Conservation (phyloP, 495 filamentous ascomycete species). For the Pseudevernia furfuracea region DNA sequence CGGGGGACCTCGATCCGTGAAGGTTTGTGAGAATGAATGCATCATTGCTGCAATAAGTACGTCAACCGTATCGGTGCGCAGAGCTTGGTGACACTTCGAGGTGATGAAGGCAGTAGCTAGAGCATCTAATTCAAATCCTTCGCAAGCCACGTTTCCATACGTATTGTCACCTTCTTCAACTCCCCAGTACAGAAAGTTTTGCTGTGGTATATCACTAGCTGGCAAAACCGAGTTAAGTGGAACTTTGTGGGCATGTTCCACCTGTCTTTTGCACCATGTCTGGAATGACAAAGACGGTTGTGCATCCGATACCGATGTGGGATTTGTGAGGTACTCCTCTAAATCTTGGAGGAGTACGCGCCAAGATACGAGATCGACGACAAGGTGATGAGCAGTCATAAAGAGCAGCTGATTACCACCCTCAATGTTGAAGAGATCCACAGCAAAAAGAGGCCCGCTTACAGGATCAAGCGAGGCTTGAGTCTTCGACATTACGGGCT, state of each 20-base stretch:
- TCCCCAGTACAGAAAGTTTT: conserved; percentile 45
- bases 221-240: conserved; percentile 29
- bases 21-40: conserved; percentile 42
- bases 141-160: conserved; percentile 43
- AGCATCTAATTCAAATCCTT: conserved; percentile 40
- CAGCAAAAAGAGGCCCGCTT: conserved; percentile 38
- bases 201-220: conserved; percentile 26
- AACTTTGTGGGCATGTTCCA: conserved; percentile 33
- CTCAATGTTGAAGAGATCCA: conserved; percentile 43
- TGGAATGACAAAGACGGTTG: conserved; percentile 51
- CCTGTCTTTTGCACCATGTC: conserved; percentile 50
- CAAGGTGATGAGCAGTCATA: conserved; percentile 58
- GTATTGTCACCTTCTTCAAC: conserved; percentile 38
- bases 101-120: conserved; percentile 38
- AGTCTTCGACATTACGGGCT: conserved; percentile 31
- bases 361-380: conserved; percentile 67
- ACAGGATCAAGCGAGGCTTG: conserved; percentile 40
- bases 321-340: conserved; percentile 51
- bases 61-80: conserved; percentile 47
- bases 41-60: conserved; percentile 46
- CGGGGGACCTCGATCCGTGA: conserved; percentile 47
- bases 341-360: conserved; percentile 59
- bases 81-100: conserved; percentile 38
- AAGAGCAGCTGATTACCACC: conserved; percentile 48
- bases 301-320: conserved; percentile 30